These are phyloP conservation scores for Gloeophyllum trabeum DNA, from an alignment of 768 basidiomycete genomes.

Conservation along the genomic window DNA sequence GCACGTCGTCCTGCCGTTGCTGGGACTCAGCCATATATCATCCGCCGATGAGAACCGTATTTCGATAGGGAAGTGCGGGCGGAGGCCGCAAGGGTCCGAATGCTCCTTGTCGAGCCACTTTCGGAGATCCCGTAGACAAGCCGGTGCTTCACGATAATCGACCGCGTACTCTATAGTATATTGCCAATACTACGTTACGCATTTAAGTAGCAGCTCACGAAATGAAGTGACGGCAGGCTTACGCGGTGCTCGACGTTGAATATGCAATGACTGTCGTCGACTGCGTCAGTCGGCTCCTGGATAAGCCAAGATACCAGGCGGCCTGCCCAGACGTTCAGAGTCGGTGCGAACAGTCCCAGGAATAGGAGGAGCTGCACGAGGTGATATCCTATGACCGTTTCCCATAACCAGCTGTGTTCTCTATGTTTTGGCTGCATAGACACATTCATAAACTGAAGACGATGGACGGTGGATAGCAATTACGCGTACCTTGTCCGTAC, in stretches of 20 bases:
- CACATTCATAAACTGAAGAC: conserved; percentile 4
- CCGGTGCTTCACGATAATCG: conserved; percentile 52
- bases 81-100: conserved; percentile 56
- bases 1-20: conserved; percentile 63
- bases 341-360: conserved; percentile 50
- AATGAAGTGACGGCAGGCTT: conserved; percentile 1
- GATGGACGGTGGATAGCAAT: conserved; percentile 7
- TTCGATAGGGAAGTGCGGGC: conserved; percentile 89
- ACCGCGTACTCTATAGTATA: conserved; percentile 95
- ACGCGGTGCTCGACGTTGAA: conserved; percentile 94
- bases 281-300: conserved; percentile 36
- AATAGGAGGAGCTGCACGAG: conserved; percentile 81
- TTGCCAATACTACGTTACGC: conserved; percentile 60
- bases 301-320: conserved; percentile 61
- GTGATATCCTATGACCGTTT: conserved; percentile 67
- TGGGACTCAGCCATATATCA: conserved; percentile 92
- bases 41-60: conserved; percentile 81
- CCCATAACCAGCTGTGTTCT: conserved; percentile 53
- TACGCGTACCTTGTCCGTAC: conserved; percentile 62
- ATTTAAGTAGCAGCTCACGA: background rate
- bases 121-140: conserved; percentile 63
- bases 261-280: conserved; percentile 76
- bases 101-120: conserved; percentile 62
- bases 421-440: conserved; percentile 35
- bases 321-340: conserved; percentile 53